phyloP scores from a whole-genome alignment of 1,284 basidiomycete species.

The Farysia itapuensis region DNA sequence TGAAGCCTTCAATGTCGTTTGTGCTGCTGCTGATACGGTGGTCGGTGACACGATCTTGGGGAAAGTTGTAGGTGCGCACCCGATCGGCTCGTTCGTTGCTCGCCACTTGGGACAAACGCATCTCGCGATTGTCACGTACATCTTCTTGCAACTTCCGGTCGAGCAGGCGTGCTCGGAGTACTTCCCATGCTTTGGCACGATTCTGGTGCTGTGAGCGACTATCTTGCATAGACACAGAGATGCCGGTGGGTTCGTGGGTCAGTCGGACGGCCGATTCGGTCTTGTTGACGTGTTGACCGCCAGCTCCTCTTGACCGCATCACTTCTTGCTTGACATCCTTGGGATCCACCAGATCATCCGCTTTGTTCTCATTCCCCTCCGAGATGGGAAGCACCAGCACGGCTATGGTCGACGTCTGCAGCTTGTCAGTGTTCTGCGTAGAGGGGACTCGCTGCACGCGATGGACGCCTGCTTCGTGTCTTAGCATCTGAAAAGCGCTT shows the following conservation, averaged over 20 bases:
- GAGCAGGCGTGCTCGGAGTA: conserved; percentile 51
- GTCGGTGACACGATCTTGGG: conserved; percentile 58
- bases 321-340: conserved; percentile 88
- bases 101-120: conserved; percentile 49
- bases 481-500: conserved; percentile 75
- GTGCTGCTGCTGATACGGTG: conserved; percentile 52
- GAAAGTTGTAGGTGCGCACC: conserved; percentile 57
- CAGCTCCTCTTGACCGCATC: conserved; percentile 91
- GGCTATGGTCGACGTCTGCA: conserved; percentile 90
- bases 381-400: conserved; percentile 62
- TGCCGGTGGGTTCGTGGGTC: conserved; percentile 88
- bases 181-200: conserved; percentile 54
- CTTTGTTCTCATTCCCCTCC: conserved; percentile 59
- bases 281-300: conserved; percentile 99
- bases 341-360: conserved; percentile 69
- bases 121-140: conserved; percentile 41
- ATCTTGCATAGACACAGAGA: conserved; percentile 97
- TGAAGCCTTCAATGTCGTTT: conserved; percentile 46
- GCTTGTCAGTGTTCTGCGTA: conserved; percentile 81
- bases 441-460: conserved; percentile 90
- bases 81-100: conserved; percentile 56
- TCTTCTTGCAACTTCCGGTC: conserved; percentile 51
- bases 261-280: conserved; percentile 97
- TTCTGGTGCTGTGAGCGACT: conserved; percentile 88
- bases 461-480: conserved; percentile 93